Evolutionary conservation across 75 land plant species (phyloP).

Genomic region (Chamaecyparis obtusa): DNA sequence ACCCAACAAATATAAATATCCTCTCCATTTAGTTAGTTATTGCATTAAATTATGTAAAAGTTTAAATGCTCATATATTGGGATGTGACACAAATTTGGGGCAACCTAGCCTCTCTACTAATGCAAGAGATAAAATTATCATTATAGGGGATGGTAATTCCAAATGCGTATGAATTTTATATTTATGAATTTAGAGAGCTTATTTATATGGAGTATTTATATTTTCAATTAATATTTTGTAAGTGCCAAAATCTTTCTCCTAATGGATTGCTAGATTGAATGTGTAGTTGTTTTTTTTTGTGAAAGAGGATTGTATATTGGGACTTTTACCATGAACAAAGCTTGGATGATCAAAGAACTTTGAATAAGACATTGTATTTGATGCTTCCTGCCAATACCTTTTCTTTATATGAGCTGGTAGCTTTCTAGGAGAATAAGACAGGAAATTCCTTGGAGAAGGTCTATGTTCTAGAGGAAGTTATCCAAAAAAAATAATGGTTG

Average conservation of each 20-base stretch:
- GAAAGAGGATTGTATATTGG: constrained; percentile 61
- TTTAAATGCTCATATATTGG: too few species aligned
- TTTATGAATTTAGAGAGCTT: not conserved
- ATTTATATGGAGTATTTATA: not conserved
- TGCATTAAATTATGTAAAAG: too few species aligned
- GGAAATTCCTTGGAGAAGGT: constrained; percentile 29
- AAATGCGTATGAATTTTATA: constrained; percentile 12
- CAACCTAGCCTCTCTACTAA: constrained; percentile 14
- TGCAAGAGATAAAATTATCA: constrained; percentile 31
- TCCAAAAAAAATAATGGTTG: constrained; percentile 19
- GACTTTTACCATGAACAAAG: constrained; percentile 43
- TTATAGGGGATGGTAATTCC: constrained; percentile 29
- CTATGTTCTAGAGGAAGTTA: constrained; percentile 25
- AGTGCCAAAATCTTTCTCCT: not conserved
- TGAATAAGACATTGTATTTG: constrained; percentile 55
- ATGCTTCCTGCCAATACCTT: constrained; percentile 41
- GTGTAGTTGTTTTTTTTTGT: constrained; percentile 37
- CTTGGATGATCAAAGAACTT: constrained; percentile 65
- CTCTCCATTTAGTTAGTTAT: too few species aligned
- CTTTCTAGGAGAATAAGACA: constrained; percentile 56
- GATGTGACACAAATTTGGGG: constrained; percentile 19
- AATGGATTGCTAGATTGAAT: not conserved
- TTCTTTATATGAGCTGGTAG: constrained; percentile 46
- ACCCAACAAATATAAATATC: too few species aligned
- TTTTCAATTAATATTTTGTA: not conserved